Evolutionary conservation across 1,284 basidiomycete genomes (phyloP), one percentile per base, ranked within the genome.

Genomic region (Sporisorium exsertum): DNA sequence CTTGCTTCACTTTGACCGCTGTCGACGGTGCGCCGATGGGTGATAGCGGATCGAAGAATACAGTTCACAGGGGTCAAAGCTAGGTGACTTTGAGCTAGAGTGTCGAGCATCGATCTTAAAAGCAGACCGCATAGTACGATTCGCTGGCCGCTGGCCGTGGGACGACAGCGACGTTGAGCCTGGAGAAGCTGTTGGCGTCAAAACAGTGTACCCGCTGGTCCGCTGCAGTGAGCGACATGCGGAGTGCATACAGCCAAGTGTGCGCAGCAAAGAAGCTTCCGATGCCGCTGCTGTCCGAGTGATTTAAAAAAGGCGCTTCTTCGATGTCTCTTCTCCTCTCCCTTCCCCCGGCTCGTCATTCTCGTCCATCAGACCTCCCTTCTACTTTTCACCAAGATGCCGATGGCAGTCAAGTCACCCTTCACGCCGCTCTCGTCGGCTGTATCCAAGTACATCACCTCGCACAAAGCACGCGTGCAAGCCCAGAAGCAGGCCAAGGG

Each of bases 401-500:
- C 68, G n/a, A 20, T 47, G 15, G 49, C 54, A 3, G 35, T 62
- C 54, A 64, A 55, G 13, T 46, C 68, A 0, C 47, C 58, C 24
- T 65, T 71, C 22, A 27, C 37, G 18, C 52, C 59, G 16, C 53
- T 67, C 43, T 52, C 55, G 1, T 26, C 47, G 16, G 68, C 37
- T 0, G 42, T 77, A 8, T 70, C 65, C 15, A 62, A 42, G 20
- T 77, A 77, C 50, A 53, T 77, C n/a, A 37, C 58, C 0, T 69
- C 65, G 5, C 52, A 55, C 24, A 46, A 59, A 40, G 62, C 61
- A 3, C 58, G 74, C 7, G 58, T 53, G 3, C 20, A 63, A 42
- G 59, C 60, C 24, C 74, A 77, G 37, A 53, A 53, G 27, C 42
- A 65, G 22, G 74, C 70, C 27, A 33, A 64, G 18, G 70, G 74